phyloP scores from a whole-genome alignment of 116 monocot genomes.

The Thalassia testudinum region DNA sequence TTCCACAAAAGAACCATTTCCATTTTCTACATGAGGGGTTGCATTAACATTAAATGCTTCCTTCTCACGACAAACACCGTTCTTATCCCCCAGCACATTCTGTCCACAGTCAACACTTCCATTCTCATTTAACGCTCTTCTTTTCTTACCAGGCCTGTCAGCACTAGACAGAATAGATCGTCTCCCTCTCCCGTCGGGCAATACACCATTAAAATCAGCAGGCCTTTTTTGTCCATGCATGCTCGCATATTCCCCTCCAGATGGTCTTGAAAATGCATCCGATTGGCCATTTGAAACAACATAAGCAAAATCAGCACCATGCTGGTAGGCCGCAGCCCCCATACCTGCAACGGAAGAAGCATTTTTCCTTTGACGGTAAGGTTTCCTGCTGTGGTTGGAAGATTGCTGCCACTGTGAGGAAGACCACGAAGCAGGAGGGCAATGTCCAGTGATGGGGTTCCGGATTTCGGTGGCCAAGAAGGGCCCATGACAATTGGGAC shows the following conservation, averaged over 20 bases:
- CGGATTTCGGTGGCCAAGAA: slow-evolving; percentile 59
- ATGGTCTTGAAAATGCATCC: slow-evolving; percentile 18
- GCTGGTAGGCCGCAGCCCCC: slow-evolving; percentile 13
- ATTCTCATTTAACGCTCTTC: not conserved
- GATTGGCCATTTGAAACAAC: slow-evolving; percentile 25
- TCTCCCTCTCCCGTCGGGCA: not conserved
- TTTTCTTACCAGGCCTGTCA: not conserved
- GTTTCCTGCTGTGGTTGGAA: slow-evolving; percentile 6
- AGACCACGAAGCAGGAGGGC: slow-evolving; percentile 20
- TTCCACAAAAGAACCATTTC: slow-evolving; percentile 14
- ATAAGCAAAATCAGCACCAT: slow-evolving; percentile 11
- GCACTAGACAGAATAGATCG: slow-evolving; percentile 1
- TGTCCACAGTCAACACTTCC: not conserved
- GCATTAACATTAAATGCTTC: not conserved
- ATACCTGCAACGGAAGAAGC: slow-evolving; percentile 3
- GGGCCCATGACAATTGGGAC: slow-evolving; percentile 57
- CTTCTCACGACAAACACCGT: not conserved
- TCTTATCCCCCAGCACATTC: not conserved
- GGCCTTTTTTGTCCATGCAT: slow-evolving; percentile 8
- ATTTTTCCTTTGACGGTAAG: slow-evolving; percentile 7
- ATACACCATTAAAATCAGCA: not conserved
- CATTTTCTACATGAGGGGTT: slow-evolving; percentile 14
- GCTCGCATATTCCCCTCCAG: too few species aligned
- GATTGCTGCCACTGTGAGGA: slow-evolving; percentile 1
- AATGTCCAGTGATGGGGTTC: slow-evolving; percentile 21